Evolutionary conservation across 139 green algal genomes (phyloP).

Genomic region (Pleodorina starrii): DNA sequence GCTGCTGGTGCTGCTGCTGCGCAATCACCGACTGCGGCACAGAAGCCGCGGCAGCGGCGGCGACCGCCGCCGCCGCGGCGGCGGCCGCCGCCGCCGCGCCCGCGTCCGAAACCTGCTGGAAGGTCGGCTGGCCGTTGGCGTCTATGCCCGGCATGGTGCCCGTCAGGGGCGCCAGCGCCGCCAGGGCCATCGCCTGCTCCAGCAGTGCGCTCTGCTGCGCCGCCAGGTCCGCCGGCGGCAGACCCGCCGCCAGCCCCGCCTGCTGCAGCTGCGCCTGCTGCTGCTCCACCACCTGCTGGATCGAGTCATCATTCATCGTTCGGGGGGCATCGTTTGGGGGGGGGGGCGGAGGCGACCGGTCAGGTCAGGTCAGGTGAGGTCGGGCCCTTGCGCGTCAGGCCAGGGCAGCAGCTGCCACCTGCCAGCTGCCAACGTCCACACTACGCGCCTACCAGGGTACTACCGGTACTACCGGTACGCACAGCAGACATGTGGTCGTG

Average conservation of each 20-base stretch:
- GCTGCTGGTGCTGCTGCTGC: slow-evolving; percentile 5
- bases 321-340: too few species aligned
- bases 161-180: not conserved
- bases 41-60: not conserved
- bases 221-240: slow-evolving; percentile 3
- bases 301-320: too few species aligned
- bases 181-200: slow-evolving; percentile 44
- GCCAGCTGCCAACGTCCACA: too few species aligned
- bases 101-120: slow-evolving; percentile 10
- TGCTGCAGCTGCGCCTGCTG: not conserved
- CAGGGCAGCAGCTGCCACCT: too few species aligned
- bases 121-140: not conserved
- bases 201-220: slow-evolving; percentile 22
- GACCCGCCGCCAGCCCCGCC: not conserved
- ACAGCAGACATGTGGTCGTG: too few species aligned
- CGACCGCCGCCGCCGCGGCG: slow-evolving; percentile 8
- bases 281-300: slow-evolving; percentile 34
- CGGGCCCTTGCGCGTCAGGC: too few species aligned
- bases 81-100: slow-evolving; percentile 11
- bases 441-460: too few species aligned
- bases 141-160: slow-evolving; percentile 4
- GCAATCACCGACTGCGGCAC: not conserved
- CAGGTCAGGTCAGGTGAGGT: too few species aligned
- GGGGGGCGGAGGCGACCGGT: too few species aligned
- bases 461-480: too few species aligned